phyloP scores from a whole-genome alignment of 1,284 basidiomycete species.

The Papiliotrema fonsecae region DNA sequence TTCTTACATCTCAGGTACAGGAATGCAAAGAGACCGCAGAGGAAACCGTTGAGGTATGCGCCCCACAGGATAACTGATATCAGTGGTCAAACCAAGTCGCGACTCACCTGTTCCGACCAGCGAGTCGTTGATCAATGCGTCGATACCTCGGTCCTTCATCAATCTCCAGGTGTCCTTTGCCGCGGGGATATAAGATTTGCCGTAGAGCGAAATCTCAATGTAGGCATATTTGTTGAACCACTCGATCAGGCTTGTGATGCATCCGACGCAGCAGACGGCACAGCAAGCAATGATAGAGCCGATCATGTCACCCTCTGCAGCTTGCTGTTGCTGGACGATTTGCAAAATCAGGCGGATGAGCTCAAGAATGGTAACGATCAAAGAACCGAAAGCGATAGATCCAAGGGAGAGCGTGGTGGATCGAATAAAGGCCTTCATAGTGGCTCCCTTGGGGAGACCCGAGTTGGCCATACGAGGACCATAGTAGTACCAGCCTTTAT shows the following conservation, averaged over 20 bases:
- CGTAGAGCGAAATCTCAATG: constrained; percentile 62
- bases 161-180: constrained; percentile 87
- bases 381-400: constrained; percentile 81
- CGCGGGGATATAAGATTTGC: constrained; percentile 70
- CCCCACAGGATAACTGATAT: constrained; percentile 53
- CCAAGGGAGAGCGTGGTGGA: constrained; percentile 81
- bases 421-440: constrained; percentile 65
- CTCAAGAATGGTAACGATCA: constrained; percentile 83
- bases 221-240: constrained; percentile 69
- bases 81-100: not conserved
- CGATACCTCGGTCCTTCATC: constrained; percentile 76
- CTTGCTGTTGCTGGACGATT: constrained; percentile 62
- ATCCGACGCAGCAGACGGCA: constrained; percentile 73
- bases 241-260: constrained; percentile 64
- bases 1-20: constrained; percentile 67
- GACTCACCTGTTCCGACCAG: constrained; percentile 61
- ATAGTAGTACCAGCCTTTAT: constrained; percentile 44
- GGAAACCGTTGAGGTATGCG: constrained; percentile 69
- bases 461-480: constrained; percentile 37
- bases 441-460: constrained; percentile 62
- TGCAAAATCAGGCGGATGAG: constrained; percentile 65
- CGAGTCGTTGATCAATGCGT: constrained; percentile 78
- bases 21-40: constrained; percentile 74
- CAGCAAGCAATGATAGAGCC: constrained; percentile 67
- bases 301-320: constrained; percentile 66